Evolutionary conservation across 371 early-diverging fungal species (phyloP).

Genomic region (Dichotomocladium elegans): DNA sequence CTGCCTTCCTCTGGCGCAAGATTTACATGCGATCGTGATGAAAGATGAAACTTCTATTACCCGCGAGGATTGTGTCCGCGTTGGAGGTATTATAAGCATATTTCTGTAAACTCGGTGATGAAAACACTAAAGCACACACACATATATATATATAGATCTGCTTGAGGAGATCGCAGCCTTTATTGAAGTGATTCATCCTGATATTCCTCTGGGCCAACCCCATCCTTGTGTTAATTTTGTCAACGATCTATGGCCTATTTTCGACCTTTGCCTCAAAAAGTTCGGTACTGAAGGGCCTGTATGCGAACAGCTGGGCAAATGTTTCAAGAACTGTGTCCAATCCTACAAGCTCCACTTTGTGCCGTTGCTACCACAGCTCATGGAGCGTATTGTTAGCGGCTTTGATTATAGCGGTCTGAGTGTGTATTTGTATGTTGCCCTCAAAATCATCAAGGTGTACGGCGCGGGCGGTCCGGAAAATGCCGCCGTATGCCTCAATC

Average conservation of each 20-base stretch:
- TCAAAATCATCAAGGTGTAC: slow-evolving; percentile 39
- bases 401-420: slow-evolving; percentile 65
- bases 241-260: slow-evolving; percentile 76
- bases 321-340: slow-evolving; percentile 60
- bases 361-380: slow-evolving; percentile 49
- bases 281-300: slow-evolving; percentile 50
- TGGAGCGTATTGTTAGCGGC: slow-evolving; percentile 51
- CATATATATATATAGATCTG: slow-evolving; percentile 20
- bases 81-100: slow-evolving; percentile 33
- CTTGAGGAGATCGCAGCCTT: slow-evolving; percentile 54
- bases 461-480: slow-evolving; percentile 33
- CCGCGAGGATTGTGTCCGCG: slow-evolving; percentile 32
- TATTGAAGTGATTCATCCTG: slow-evolving; percentile 50
- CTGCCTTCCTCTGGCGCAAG: slow-evolving; percentile 78
- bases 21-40: slow-evolving; percentile 43
- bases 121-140: too few relatives aligned
- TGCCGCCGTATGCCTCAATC: slow-evolving; percentile 26
- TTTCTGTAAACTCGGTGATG: too few relatives aligned
- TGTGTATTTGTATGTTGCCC: slow-evolving; percentile 74
- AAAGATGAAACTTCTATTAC: slow-evolving; percentile 25
- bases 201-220: slow-evolving; percentile 41
- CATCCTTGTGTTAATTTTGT: slow-evolving; percentile 76
- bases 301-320: slow-evolving; percentile 63
- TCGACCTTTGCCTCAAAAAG: slow-evolving; percentile 52
- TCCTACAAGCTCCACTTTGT: slow-evolving; percentile 59